phyloP scores from a whole-genome alignment of 352 stramenopile species.

The Globisporangium uncinulatum region DNA sequence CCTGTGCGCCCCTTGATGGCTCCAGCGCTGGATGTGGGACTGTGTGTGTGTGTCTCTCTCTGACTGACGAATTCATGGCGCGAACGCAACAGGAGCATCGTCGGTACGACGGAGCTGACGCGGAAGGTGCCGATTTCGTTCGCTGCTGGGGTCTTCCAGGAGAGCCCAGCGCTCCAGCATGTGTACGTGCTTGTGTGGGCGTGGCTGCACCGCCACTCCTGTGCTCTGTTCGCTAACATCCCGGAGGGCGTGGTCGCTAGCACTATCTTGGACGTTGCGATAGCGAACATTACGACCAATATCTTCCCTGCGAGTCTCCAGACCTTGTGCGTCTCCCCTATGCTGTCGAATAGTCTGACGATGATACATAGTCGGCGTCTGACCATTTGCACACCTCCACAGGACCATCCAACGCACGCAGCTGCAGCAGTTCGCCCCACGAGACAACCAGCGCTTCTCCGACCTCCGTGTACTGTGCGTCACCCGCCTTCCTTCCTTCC shows the following conservation, averaged over 20 bases:
- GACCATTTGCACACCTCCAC: background rate
- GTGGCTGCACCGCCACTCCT: background rate
- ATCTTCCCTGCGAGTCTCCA: constrained; percentile 55
- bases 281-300: constrained; percentile 58
- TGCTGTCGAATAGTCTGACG: background rate
- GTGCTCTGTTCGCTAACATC: background rate
- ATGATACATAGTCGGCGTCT: background rate
- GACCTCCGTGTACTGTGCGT: constrained; percentile 55
- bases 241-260: constrained; percentile 7
- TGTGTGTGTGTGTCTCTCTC: background rate
- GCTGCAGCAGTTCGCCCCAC: constrained; percentile 56
- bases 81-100: constrained; percentile 41
- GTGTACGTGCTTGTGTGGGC: constrained; percentile 23
- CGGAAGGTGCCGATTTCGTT: constrained; percentile 61
- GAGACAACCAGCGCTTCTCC: constrained; percentile 32
- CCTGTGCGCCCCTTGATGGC: constrained; percentile 29
- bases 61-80: too few species aligned
- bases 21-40: too few species aligned
- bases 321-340: constrained; percentile 33
- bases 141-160: constrained; percentile 37
- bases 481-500: too few species aligned
- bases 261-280: constrained; percentile 49
- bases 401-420: constrained; percentile 61
- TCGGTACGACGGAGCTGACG: constrained; percentile 41
- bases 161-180: constrained; percentile 33